Base-by-base conservation (phyloP, 257 asterid species). In the Solanum clarkiae region DNA sequence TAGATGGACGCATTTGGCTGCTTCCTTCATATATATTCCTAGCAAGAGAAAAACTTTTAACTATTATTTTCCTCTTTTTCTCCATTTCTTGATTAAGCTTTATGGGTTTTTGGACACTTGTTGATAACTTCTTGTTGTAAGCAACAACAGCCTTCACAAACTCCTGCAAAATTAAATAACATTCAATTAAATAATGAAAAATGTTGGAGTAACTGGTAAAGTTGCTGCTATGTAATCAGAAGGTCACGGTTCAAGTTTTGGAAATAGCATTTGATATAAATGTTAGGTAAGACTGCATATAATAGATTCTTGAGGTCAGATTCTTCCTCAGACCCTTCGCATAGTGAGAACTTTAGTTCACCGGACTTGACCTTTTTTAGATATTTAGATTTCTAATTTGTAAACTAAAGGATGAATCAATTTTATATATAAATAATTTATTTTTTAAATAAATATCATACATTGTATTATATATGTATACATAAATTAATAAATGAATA, bases 91-190 rank as follows among this genome's bases (percentile, higher is more conserved):
- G 86, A 83, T 90, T 86, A 10, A 88, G 90, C 86, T 87, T 86
- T 36, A 86, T 80, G 1, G 86, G 8, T 56, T 53, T 89, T 44
- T 87, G 88, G 6, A 88, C 80, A n/a, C 75, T 79, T 69, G 81
- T 85, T 84, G 59, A 47, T 45, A 88, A 89, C 84, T 87, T 91
- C 84, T 91, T 91, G 82, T 91, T 91, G 65, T 87, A 88, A 13
- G 90, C 90, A 90, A 90, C 59, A 20, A 80, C 92, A 2, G 93
- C 90, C 69, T 86, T 91, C 47, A 86, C 93, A 88, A 91, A 91
- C 66, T 87, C 91, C 92, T 91, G 80, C 55, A 54, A 65, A 11
- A 72, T 85, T 55, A 87, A 51, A 16, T 10, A 42, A 5, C 60
- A 45, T 51, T 82, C 53, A 75, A 75, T 29, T 3, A 70, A 42